Conservation (phyloP, 1,284 basidiomycete species). For the Tilletia indica region DNA sequence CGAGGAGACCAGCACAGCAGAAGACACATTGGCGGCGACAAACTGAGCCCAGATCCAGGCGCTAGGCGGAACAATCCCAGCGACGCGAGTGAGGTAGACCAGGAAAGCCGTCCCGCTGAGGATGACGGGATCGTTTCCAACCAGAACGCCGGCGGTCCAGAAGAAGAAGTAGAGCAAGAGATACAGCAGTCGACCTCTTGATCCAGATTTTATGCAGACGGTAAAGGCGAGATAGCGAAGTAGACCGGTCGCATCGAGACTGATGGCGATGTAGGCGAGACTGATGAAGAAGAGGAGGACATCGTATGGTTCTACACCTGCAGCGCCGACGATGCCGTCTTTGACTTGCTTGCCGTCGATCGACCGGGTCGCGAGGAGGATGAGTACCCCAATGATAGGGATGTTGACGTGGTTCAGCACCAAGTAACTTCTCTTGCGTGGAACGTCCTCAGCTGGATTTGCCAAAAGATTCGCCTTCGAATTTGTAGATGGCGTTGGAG, state of each 20-base stretch:
- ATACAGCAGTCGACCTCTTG: slow-evolving; percentile 65
- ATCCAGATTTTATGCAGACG: slow-evolving; percentile 61
- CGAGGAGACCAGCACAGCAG: slow-evolving; percentile 56
- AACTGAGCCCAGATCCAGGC: slow-evolving; percentile 72
- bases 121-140: slow-evolving; percentile 71
- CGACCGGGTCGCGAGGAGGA: slow-evolving; percentile 74
- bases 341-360: slow-evolving; percentile 64
- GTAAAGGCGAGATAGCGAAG: slow-evolving; percentile 82
- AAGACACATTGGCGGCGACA: slow-evolving; percentile 72
- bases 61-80: slow-evolving; percentile 64
- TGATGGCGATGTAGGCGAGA: slow-evolving; percentile 89
- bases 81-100: slow-evolving; percentile 76
- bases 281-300: slow-evolving; percentile 89
- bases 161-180: slow-evolving; percentile 77
- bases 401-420: slow-evolving; percentile 41
- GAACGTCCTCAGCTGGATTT: background rate
- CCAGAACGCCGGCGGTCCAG: slow-evolving; percentile 71
- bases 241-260: slow-evolving; percentile 83
- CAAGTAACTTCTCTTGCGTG: slow-evolving; percentile 16
- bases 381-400: slow-evolving; percentile 73
- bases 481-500: background rate
- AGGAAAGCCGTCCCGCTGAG: slow-evolving; percentile 74
- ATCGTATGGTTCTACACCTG: slow-evolving; percentile 83
- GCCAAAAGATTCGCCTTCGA: background rate
- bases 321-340: slow-evolving; percentile 67